phyloP scores from a whole-genome alignment of 1,284 basidiomycete species.

The Rhodotorula mucilaginosa region DNA sequence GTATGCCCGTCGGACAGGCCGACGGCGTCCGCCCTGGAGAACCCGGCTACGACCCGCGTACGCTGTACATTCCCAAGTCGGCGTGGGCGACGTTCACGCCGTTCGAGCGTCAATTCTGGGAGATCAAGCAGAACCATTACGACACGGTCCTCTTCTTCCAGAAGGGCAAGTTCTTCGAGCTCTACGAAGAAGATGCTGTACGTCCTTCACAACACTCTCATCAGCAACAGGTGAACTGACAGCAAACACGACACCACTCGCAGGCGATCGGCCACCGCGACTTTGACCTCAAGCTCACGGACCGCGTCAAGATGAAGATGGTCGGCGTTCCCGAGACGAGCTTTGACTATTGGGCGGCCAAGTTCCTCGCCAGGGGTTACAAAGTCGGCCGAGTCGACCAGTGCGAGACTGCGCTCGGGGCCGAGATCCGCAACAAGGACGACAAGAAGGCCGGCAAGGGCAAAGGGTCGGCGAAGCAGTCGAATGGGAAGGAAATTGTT shows the following conservation, averaged over 20 bases:
- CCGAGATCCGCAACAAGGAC: constrained; percentile 55
- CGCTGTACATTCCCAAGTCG: constrained; percentile 73
- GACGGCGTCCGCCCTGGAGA: constrained; percentile 75
- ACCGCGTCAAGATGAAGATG: constrained; percentile 98
- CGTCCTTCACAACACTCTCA: neutral
- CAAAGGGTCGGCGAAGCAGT: constrained; percentile 32
- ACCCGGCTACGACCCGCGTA: constrained; percentile 88
- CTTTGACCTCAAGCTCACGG: constrained; percentile 87
- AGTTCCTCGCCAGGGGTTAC: constrained; percentile 42
- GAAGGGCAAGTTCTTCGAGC: constrained; percentile 64
- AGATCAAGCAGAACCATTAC: constrained; percentile 83
- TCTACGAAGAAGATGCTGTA: constrained; percentile 87
- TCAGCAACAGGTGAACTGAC: neutral
- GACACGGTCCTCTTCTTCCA: constrained; percentile 89
- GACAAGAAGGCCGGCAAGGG: constrained; percentile 37
- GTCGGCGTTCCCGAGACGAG: constrained; percentile 89
- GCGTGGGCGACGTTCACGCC: constrained; percentile 86
- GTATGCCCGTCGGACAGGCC: constrained; percentile 57
- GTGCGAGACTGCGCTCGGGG: constrained; percentile 78
- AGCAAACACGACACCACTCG: neutral
- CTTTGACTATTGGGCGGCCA: constrained; percentile 90
- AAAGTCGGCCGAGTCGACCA: constrained; percentile 89
- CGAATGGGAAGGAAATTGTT: constrained; percentile 46
- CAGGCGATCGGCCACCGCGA: constrained; percentile 75
- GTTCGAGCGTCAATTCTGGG: constrained; percentile 97